These are phyloP conservation scores for Platanthera guangdongensis DNA, from an alignment of 106 monocot species.

Conservation along the genomic window DNA sequence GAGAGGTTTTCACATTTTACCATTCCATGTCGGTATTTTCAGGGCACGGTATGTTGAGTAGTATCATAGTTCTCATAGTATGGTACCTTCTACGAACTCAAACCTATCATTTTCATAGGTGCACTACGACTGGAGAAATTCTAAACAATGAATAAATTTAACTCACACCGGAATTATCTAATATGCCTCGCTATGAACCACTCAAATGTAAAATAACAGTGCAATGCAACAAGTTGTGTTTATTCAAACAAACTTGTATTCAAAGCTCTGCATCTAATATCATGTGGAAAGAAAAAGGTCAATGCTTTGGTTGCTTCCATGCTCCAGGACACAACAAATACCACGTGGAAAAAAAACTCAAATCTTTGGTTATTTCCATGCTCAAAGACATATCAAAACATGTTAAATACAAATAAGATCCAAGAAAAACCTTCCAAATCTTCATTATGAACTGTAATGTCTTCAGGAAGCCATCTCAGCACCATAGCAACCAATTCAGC, in stretches of 20 bases:
- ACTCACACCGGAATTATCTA: neutral
- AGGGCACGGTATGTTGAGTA: neutral
- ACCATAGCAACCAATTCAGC: constrained; percentile 95
- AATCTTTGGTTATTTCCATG: neutral
- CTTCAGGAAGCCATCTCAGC: constrained; percentile 99
- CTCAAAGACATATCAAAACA: neutral
- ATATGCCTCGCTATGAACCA: neutral
- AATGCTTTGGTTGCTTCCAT: neutral
- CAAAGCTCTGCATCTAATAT: neutral
- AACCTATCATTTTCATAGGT: neutral
- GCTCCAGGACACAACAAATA: neutral
- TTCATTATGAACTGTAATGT: constrained; percentile 99
- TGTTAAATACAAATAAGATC: constrained; percentile 6
- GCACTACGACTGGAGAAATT: neutral
- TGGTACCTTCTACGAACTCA: neutral
- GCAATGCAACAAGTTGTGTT: neutral
- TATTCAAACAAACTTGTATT: neutral
- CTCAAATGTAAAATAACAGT: neutral
- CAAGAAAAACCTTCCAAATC: constrained; percentile 77
- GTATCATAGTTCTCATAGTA: neutral
- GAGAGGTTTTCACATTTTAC: neutral
- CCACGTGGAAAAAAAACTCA: neutral
- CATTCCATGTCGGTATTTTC: neutral
- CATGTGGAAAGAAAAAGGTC: neutral
- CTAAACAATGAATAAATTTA: neutral